Conservation (phyloP, 139 green algal species). For the Closterium sp. region DNA sequence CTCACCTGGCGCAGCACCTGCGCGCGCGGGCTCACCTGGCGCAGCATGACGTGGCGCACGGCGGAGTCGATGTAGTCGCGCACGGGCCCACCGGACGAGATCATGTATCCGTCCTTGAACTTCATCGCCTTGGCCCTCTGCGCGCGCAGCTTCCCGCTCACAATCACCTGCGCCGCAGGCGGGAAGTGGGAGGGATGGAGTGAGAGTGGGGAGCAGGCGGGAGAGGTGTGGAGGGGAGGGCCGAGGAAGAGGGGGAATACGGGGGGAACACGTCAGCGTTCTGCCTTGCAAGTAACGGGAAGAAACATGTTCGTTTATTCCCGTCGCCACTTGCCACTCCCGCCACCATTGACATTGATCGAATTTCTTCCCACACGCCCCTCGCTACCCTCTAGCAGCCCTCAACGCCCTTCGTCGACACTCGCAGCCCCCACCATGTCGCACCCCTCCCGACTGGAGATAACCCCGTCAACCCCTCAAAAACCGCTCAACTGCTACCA, state of each 20-base stretch:
- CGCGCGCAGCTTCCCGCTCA: conserved; percentile 95
- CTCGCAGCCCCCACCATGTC: no score
- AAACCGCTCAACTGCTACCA: background rate
- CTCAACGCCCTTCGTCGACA: no score
- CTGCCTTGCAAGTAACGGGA: background rate
- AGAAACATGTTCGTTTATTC: background rate
- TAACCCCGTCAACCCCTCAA: background rate
- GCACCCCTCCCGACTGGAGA: no score
- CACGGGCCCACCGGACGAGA: conserved; percentile 83
- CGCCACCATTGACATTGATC: no score
- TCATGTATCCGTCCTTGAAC: conserved; percentile 98
- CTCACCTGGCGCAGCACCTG: no score
- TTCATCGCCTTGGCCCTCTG: conserved; percentile 99
- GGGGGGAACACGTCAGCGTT: background rate
- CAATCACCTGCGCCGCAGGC: conserved; percentile 72
- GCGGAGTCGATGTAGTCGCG: conserved; percentile 91
- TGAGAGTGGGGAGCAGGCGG: background rate
- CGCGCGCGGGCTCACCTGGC: no score
- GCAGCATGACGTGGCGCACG: conserved; percentile 95
- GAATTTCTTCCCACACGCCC: no score
- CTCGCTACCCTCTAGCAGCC: no score
- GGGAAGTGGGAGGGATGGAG: background rate
- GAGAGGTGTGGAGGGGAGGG: no score
- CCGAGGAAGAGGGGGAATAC: background rate
- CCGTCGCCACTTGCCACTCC: background rate